Evolutionary conservation across 225 moss, liverwort and hornwort species (phyloP).

Genomic region (Polytrichum commune): DNA sequence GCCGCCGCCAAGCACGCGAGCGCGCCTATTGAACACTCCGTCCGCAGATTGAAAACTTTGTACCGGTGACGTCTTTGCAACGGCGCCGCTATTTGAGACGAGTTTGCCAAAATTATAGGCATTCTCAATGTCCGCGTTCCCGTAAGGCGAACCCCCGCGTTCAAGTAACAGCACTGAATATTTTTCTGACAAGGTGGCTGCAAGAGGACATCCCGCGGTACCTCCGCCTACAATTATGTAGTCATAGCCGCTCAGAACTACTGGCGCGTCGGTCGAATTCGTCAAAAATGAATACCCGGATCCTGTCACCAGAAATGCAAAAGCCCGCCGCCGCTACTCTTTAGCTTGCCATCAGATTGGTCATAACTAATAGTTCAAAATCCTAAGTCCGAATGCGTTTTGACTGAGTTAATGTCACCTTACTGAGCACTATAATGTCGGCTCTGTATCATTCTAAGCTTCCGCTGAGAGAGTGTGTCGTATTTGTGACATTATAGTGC

Average conservation of each 20-base stretch:
- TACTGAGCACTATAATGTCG: not conserved
- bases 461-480: not conserved
- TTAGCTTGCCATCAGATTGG: not conserved
- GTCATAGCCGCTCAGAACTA: slow-evolving; percentile 35
- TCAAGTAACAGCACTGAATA: slow-evolving; percentile 62
- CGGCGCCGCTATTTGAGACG: slow-evolving; percentile 19
- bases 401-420: not conserved
- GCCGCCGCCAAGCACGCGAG: slow-evolving; percentile 73
- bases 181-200: slow-evolving; percentile 66
- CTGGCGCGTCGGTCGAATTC: slow-evolving; percentile 44
- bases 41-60: slow-evolving; percentile 63
- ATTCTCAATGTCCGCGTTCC: slow-evolving; percentile 37
- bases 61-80: slow-evolving; percentile 32
- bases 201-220: slow-evolving; percentile 71
- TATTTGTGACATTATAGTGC: too few species aligned
- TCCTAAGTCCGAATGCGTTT: not conserved
- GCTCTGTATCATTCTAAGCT: not conserved
- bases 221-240: slow-evolving; percentile 82
- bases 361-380: not conserved
- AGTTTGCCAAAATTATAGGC: slow-evolving; percentile 30
- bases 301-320: slow-evolving; percentile 20
- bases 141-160: slow-evolving; percentile 46
- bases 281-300: slow-evolving; percentile 53
- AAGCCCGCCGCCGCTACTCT: not conserved
- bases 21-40: slow-evolving; percentile 58